These are phyloP conservation scores for Microcera coccophila DNA, from an alignment of 2,329 filamentous ascomycete genomes.

Conservation along the genomic window DNA sequence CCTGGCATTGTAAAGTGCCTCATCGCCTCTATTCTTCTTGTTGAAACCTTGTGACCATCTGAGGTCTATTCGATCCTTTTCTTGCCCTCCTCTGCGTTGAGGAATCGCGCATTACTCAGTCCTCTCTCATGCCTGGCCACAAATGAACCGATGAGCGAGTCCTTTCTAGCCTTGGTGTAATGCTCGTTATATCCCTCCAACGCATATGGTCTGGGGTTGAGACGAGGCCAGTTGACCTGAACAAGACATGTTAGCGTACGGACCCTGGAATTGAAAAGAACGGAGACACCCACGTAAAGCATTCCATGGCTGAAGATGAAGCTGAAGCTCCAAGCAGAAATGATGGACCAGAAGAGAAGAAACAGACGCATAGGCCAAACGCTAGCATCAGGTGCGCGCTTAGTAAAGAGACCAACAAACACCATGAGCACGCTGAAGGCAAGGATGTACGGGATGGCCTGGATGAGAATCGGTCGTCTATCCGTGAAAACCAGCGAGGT, in stretches of 20 bases:
- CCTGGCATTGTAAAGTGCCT: too few species aligned
- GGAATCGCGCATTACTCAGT: conserved; percentile 74
- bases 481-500: conserved; percentile 76
- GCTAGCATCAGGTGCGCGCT: conserved; percentile 65
- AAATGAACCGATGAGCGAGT: conserved; percentile 73
- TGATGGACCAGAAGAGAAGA: conserved; percentile 69
- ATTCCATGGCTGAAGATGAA: conserved; percentile 85
- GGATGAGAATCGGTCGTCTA: conserved; percentile 78
- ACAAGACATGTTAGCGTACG: conserved; percentile 12
- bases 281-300: conserved; percentile 72
- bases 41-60: conserved; percentile 3
- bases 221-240: conserved; percentile 96
- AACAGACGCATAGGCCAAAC: conserved; percentile 82
- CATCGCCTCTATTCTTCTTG: conserved; percentile 3
- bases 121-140: conserved; percentile 70
- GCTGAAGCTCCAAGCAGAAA: conserved; percentile 66
- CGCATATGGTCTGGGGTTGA: conserved; percentile 84
- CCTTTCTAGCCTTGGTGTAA: conserved; percentile 75
- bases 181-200: conserved; percentile 87
- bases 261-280: not conserved
- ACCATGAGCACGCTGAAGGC: conserved; percentile 83
- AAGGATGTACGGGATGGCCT: conserved; percentile 88
- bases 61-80: conserved; percentile 82
- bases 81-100: conserved; percentile 93
- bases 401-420: conserved; percentile 69